Percentiles rank a stretch among this genome's conserved stretches.
Conservation (phyloP, 768 basidiomycete species). For the Gloeophyllum trabeum region DNA sequence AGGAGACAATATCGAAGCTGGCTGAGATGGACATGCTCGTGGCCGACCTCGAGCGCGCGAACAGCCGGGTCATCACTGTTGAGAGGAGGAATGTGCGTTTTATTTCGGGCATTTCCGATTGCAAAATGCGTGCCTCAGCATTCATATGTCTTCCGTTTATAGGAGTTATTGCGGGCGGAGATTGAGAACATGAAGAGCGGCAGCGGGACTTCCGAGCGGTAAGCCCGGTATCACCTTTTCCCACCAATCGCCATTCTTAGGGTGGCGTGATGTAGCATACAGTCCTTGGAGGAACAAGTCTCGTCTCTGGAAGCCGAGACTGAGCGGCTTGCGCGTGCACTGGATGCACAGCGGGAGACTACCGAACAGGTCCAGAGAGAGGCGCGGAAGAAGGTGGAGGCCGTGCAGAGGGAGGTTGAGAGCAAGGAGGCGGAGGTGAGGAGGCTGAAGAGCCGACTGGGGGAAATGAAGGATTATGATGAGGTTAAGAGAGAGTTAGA, state of each 20-base stretch:
- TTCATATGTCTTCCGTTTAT: not conserved
- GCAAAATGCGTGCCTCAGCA: not conserved
- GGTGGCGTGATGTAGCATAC: conserved; percentile 35
- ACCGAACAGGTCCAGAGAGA: conserved; percentile 34
- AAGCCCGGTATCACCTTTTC: conserved; percentile 11
- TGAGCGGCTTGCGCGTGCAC: conserved; percentile 51
- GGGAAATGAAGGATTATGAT: conserved; percentile 79
- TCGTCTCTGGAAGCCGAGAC: conserved; percentile 68
- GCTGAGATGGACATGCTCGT: conserved; percentile 93
- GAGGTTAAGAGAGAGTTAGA: conserved; percentile 97
- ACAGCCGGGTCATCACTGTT: conserved; percentile 82
- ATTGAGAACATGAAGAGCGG: conserved; percentile 85
- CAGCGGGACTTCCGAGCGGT: conserved; percentile 61
- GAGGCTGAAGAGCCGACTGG: conserved; percentile 55
- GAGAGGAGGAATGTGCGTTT: conserved; percentile 80
- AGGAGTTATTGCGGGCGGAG: conserved; percentile 94
- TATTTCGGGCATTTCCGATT: not conserved
- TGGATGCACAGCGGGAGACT: conserved; percentile 48
- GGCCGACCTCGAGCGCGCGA: conserved; percentile 91
- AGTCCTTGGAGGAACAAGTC: conserved; percentile 63
- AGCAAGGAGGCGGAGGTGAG: conserved; percentile 32
- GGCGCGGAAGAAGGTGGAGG: conserved; percentile 44
- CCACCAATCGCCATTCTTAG: not conserved
- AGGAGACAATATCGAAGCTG: conserved; percentile 82
- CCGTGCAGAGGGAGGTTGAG: conserved; percentile 48